Evolutionary conservation across 352 stramenopile species (phyloP).

Genomic region (Elongisporangium undulatum): DNA sequence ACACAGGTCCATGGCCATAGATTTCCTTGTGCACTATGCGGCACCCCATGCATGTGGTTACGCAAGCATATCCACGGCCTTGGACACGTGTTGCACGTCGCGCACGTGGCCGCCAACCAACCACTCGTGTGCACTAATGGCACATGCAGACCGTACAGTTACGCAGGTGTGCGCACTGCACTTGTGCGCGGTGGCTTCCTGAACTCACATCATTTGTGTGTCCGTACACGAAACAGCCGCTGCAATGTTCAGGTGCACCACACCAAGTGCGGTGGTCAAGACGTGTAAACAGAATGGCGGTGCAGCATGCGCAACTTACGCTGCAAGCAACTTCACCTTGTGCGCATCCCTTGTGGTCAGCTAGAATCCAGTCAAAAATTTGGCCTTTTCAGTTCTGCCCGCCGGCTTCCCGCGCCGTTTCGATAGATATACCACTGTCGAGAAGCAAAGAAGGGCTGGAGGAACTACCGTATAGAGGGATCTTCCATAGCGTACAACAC

Average conservation of each 20-base stretch:
- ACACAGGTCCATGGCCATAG: background rate
- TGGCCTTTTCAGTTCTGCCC: constrained; percentile 34
- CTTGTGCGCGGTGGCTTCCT: constrained; percentile 8
- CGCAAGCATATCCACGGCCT: background rate
- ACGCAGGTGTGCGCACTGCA: constrained; percentile 4
- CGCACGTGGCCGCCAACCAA: background rate
- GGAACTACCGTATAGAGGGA: background rate
- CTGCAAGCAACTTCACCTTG: background rate
- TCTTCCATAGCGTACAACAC: too few relatives aligned
- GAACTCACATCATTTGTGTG: constrained; percentile 1
- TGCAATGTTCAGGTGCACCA: constrained; percentile 6
- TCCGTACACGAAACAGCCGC: constrained; percentile 3
- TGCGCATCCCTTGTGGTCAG: constrained; percentile 3
- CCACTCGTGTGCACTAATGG: background rate
- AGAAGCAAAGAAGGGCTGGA: constrained; percentile 4
- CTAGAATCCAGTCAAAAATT: constrained; percentile 15
- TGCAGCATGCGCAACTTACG: constrained; percentile 2
- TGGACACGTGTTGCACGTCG: background rate
- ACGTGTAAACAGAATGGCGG: background rate
- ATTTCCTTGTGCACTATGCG: background rate
- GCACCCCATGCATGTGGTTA: background rate
- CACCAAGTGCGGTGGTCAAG: background rate
- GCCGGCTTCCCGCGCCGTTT: constrained; percentile 8
- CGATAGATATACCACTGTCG: background rate
- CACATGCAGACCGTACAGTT: constrained; percentile 2